A percentile compares a stretch with the other conserved stretches of the same genome.
Conservation (phyloP, 352 stramenopile genomes). For the Phytophthora brassicae region DNA sequence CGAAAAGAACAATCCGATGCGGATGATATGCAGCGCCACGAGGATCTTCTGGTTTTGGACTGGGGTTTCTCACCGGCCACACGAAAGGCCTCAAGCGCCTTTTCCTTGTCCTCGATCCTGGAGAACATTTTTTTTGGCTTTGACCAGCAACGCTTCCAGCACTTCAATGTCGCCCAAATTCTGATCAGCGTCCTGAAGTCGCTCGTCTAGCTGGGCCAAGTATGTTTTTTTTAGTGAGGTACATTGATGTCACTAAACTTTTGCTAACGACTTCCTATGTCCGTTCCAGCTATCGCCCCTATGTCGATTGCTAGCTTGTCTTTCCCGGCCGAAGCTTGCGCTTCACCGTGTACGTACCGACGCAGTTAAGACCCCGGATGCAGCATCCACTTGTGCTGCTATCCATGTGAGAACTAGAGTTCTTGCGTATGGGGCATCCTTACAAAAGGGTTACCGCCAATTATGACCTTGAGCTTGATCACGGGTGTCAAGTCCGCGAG, state of each 20-base stretch:
- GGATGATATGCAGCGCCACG: constrained; percentile 93
- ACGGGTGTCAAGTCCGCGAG: constrained; percentile 1
- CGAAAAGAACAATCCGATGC: constrained; percentile 87
- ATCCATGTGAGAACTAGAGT: too few relatives aligned
- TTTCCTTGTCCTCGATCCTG: constrained; percentile 91
- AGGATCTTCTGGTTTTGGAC: constrained; percentile 98
- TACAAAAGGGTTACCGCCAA: not conserved
- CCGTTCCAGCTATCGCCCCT: not conserved
- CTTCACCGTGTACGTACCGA: too few relatives aligned
- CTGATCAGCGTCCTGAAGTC: constrained; percentile 92
- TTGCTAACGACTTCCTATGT: not conserved
- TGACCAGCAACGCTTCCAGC: constrained; percentile 92
- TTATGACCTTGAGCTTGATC: not conserved
- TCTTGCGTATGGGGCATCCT: too few relatives aligned
- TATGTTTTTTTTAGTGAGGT: not conserved
- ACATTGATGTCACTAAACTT: not conserved
- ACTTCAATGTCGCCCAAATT: constrained; percentile 98
- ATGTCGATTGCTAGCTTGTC: too few relatives aligned
- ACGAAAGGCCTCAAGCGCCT: constrained; percentile 90
- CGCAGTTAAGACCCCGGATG: too few relatives aligned
- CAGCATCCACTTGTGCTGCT: too few relatives aligned
- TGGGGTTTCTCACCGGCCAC: constrained; percentile 93
- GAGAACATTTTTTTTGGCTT: constrained; percentile 95
- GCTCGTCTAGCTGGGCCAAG: constrained; percentile 85
- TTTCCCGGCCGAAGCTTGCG: too few relatives aligned